Percentiles rank a stretch among this genome's conserved stretches.
Conservation (phyloP, 208 protist genomes). For the Dictyostelium gargantuum region DNA sequence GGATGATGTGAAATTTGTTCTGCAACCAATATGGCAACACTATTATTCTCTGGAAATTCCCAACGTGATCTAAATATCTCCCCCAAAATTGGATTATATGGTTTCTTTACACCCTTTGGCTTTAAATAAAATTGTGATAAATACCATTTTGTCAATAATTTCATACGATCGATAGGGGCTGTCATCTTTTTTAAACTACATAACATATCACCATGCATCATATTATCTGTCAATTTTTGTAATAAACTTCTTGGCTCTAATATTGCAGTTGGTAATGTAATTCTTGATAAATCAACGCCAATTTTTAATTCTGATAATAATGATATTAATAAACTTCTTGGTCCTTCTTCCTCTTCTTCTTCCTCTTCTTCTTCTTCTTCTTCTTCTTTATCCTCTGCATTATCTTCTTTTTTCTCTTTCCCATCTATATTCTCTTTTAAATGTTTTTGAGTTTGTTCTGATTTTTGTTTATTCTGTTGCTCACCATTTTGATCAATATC, state of each 20-base stretch:
- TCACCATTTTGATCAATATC: too few species aligned
- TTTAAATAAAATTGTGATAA: slow-evolving; percentile 87
- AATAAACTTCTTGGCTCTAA: slow-evolving; percentile 91
- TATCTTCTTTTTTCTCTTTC: too few species aligned
- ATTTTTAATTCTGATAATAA: slow-evolving; percentile 78
- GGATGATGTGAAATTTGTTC: slow-evolving; percentile 91
- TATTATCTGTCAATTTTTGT: slow-evolving; percentile 89
- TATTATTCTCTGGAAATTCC: slow-evolving; percentile 60
- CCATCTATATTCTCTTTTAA: too few species aligned
- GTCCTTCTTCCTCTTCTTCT: slow-evolving; percentile 23
- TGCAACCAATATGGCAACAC: neutral
- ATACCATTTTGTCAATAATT: slow-evolving; percentile 85
- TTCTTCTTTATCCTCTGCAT: too few species aligned
- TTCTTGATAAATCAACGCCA: slow-evolving; percentile 86
- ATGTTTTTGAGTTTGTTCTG: too few species aligned
- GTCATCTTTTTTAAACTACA: slow-evolving; percentile 1
- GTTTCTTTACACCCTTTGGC: slow-evolving; percentile 89
- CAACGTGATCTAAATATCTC: slow-evolving; percentile 87
- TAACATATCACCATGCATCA: slow-evolving; percentile 36
- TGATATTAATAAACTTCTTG: slow-evolving; percentile 18
- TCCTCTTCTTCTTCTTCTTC: too few species aligned
- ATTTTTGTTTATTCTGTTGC: too few species aligned
- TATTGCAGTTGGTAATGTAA: slow-evolving; percentile 91
- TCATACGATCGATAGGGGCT: slow-evolving; percentile 80
- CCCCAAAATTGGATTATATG: slow-evolving; percentile 91